Conservation (phyloP, 495 filamentous ascomycete species). For the Talaromyces proteolyticus region DNA sequence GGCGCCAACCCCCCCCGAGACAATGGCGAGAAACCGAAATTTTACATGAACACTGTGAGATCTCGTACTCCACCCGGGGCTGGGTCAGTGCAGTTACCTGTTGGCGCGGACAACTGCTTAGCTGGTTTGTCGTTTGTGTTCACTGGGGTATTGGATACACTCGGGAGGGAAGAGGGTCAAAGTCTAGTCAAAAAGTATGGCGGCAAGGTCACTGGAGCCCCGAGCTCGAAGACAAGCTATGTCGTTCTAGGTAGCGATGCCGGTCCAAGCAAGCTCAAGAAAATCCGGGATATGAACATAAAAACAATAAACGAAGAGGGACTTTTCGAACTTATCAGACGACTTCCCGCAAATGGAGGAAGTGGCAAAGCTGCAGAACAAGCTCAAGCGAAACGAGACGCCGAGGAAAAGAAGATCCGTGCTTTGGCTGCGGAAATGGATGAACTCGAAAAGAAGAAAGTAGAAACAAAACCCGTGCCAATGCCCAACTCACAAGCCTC, state of each 20-base stretch:
- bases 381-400: constrained; percentile 71
- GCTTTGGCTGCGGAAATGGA: constrained; percentile 82
- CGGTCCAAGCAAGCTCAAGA: constrained; percentile 88
- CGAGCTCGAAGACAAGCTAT: constrained; percentile 88
- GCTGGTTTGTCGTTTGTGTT: constrained; percentile 97
- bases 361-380: constrained; percentile 82
- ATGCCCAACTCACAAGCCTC: constrained; percentile 12
- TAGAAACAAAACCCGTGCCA: constrained; percentile 15
- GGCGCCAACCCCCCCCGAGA: constrained; percentile 69
- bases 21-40: constrained; percentile 57
- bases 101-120: constrained; percentile 83
- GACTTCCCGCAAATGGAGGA: constrained; percentile 80
- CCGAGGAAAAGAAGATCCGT: constrained; percentile 70
- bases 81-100: constrained; percentile 66
- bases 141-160: constrained; percentile 73
- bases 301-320: constrained; percentile 94
- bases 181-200: constrained; percentile 87
- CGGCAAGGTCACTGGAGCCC: constrained; percentile 79
- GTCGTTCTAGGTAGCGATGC: constrained; percentile 89
- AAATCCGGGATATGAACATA: constrained; percentile 67
- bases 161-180: constrained; percentile 82
- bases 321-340: constrained; percentile 78
- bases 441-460: constrained; percentile 36
- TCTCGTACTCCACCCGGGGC: constrained; percentile 52
- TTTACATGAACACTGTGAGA: constrained; percentile 52